Base-by-base conservation (phyloP, 352 stramenopile species). In the Globisporangium lucens region DNA sequence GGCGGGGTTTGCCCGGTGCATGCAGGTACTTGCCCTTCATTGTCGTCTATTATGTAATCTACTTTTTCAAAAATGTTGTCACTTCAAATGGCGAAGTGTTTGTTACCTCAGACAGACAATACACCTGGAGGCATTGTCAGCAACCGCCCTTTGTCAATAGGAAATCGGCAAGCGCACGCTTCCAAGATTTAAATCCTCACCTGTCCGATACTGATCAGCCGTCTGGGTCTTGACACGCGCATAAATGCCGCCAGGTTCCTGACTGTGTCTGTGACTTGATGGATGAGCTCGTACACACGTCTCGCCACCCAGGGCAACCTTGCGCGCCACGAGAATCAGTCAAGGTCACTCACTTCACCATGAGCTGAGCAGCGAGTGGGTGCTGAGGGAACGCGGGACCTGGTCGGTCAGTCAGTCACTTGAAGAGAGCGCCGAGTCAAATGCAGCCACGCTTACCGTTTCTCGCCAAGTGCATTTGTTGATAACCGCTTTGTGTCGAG, bases 11-110 rank as follows among this genome's bases (percentile, higher is more conserved):
- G 4, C 51, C 59, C 13, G 36, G 24, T 4, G 38, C 9, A 17
- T 24, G 49, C 30, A 56, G 22, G 41, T 59, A 46, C 8, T 52
- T 38, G 22, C 55, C 33, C 12, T 41, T 56, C 64, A 69, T 69
- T 58, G 53, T 13, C 10, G 6, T 61, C 56, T 29, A 61, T 47
- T 29, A 61, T 47, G 15, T 10, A 2, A 4, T 10, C 17, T 12
- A 9, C 8, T 6, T 30, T 17, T 3, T 47, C 56, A 46, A 61
- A 47, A 61, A 61, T 46, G 56, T 0, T 17, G 30, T 17, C 27
- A 9, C 8, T 13, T 43, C 2, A 20, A 10, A 20, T n/a, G 29
- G 20, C 55, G 12, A 8, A 20, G 33, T 33, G 30, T 29, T 61
- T 33, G 30, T 29, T 61, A 24, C 20, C 30, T 47, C 56, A 41